Percentiles rank a stretch among this genome's conserved stretches.
phyloP scores from a whole-genome alignment of 2,329 filamentous ascomycete species.

The Lecanosticta acicola region DNA sequence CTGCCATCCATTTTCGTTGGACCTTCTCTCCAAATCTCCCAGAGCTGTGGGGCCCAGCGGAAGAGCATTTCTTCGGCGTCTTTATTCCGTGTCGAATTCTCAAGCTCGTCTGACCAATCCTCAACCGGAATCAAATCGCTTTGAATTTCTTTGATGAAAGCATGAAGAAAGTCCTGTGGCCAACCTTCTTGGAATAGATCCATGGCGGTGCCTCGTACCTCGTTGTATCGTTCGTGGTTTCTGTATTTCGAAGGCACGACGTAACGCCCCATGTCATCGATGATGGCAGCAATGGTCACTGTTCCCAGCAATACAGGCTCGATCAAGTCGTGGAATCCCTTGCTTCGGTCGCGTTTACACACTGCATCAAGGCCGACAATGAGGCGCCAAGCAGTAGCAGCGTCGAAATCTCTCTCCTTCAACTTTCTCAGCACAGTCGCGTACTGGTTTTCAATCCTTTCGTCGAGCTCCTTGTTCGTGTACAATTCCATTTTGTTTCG shows the following conservation, averaged over 20 bases:
- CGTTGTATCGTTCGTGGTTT: neutral
- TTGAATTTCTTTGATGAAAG: neutral
- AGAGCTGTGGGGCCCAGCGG: neutral
- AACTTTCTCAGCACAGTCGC: neutral
- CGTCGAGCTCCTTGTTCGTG: neutral
- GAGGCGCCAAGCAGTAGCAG: neutral
- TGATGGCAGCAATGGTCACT: neutral
- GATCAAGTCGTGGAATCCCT: neutral
- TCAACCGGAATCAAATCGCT: neutral
- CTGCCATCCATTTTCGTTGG: too few relatives aligned
- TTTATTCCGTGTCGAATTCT: neutral
- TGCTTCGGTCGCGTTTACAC: neutral
- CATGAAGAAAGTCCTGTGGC: neutral
- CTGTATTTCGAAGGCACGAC: neutral
- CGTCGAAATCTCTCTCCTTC: neutral
- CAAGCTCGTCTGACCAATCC: neutral
- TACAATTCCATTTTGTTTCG: neutral
- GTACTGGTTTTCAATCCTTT: neutral
- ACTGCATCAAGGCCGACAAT: neutral
- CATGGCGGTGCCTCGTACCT: neutral
- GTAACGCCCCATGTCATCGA: neutral
- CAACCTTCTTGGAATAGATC: neutral
- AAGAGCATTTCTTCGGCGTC: neutral
- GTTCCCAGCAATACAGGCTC: neutral
- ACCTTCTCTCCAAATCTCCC: too few relatives aligned